Evolutionary conservation across 257 asterid genomes (phyloP), one percentile per base, ranked within the genome.

Genomic region (Gardenia jasminoides): DNA sequence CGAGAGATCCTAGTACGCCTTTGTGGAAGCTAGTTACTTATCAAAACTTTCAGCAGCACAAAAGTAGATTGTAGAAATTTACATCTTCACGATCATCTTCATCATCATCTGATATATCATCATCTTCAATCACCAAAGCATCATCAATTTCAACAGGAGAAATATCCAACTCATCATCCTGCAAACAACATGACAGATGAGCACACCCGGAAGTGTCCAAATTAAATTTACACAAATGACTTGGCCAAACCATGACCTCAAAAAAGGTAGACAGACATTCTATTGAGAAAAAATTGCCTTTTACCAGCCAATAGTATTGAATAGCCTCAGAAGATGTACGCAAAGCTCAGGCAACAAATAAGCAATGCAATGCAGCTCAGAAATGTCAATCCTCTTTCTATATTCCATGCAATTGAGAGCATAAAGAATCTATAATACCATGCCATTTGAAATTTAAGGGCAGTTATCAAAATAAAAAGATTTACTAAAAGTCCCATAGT

Each of bases 61-160:
- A 17, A 76, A 28, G n/a, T 3, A 2, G 58, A 59, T 28, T 17
- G 22, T 17, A 70, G 70, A 46, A 79, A 84, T 91, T 76, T 92
- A 94, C 99, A 86, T 91, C 98, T 79, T 93, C 97, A 75, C 82
- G 88, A 78, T 90, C 97, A 26, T 90, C 95, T 3, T 90, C 97
- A 6, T 93, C 96, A 6, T 93, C 98, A 81, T 93, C 97, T 12
- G 99, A 96, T 58, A 96, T 86, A 82, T 96, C 98, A 74, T 94
- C 99, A 84, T 94, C 97, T 84, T 94, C 98, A 84, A 94, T 96
- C 86, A 96, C 96, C 92, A 92, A 87, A 61, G 96, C 91, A 69
- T 92, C 98, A 73, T 93, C 97, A 78, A 92, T 86, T 81, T 91
- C 98, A 44, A 91, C 88, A 28, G 97, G 96, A 44, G 97, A 89